Evolutionary conservation across 2,329 filamentous ascomycete genomes (phyloP), one percentile per base, ranked within the genome.

Genomic region (Alternaria burnsii): DNA sequence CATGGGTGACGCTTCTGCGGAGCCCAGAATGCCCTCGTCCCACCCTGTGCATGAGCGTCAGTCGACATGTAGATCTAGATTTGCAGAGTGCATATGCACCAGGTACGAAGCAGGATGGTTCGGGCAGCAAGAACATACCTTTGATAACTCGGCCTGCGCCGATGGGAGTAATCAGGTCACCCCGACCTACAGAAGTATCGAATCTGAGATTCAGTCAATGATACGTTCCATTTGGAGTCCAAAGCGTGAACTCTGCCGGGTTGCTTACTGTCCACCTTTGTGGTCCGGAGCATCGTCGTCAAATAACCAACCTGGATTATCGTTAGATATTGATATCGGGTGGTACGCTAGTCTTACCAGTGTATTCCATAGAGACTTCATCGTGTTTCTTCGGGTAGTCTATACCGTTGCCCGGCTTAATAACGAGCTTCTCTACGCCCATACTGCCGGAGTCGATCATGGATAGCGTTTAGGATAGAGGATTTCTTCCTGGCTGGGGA

Each of bases 361-460:
- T 95, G 86, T 98, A 98, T 82, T 95, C 88, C 76, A 98, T 97
- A 75, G 86, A 87, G 74, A 98, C 92, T 26, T 82, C 87, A 78
- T 97, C 88, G 68, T 92, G 91, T 16, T 76, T 72, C 67, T 81
- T 76, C 59, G 94, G 91, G 67, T 80, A 83, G 72, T 88, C 78
- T 58, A 85, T 84, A 59, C 83, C 82, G 73, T 85, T 85, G 74
- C 94, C 94, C 65, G 86, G 79, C 36, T 81, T 75, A 71, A 89
- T 78, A 65, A 86, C 80, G 51, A 84, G 85, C 84, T 93, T 96
- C 61, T 83, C 85, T 74, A 97, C 91, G 79, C 79, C 80, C 83
- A 85, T 84, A 20, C 41, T 73, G 61, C 32, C 52, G 16, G 32
- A 22, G 24, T 32, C 26, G 56, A 44, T 46, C 58, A 48, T 32